Conservation (phyloP, 179 eudicot genomes). For the Dionaea muscipula region DNA sequence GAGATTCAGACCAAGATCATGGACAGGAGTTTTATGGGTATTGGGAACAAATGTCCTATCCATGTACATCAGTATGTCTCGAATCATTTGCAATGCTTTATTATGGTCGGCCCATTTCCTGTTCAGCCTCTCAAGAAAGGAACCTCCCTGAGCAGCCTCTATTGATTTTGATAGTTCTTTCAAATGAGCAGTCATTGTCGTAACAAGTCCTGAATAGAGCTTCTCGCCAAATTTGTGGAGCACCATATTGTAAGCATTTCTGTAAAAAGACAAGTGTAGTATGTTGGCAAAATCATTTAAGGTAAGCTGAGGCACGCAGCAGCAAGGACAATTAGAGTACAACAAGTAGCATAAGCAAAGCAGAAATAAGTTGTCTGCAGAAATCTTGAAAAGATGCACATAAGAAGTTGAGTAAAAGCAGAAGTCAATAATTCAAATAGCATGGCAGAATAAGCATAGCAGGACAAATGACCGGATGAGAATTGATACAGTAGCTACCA, state of each 20-base stretch:
- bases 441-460: too few species aligned
- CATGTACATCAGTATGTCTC: constrained; percentile 93
- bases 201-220: constrained; percentile 74
- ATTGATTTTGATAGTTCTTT: constrained; percentile 58
- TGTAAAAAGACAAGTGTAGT: constrained; percentile 10
- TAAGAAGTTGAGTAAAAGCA: too few species aligned
- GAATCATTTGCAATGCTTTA: constrained; percentile 84
- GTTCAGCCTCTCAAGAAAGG: constrained; percentile 75
- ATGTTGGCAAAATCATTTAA: background rate
- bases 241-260: constrained; percentile 97
- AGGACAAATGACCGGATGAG: too few species aligned
- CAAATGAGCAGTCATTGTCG: constrained; percentile 74
- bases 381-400: too few species aligned
- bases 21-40: constrained; percentile 72
- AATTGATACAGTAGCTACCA: too few species aligned
- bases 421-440: too few species aligned
- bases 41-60: constrained; percentile 81
- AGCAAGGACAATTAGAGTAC: too few species aligned
- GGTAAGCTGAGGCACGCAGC: too few species aligned
- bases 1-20: constrained; percentile 75
- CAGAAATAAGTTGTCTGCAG: too few species aligned
- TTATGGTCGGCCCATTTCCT: constrained; percentile 81
- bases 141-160: constrained; percentile 74
- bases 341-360: too few species aligned
- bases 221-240: constrained; percentile 88